phyloP scores from a whole-genome alignment of 2,329 filamentous ascomycete species.

The Colletotrichum sp. region DNA sequence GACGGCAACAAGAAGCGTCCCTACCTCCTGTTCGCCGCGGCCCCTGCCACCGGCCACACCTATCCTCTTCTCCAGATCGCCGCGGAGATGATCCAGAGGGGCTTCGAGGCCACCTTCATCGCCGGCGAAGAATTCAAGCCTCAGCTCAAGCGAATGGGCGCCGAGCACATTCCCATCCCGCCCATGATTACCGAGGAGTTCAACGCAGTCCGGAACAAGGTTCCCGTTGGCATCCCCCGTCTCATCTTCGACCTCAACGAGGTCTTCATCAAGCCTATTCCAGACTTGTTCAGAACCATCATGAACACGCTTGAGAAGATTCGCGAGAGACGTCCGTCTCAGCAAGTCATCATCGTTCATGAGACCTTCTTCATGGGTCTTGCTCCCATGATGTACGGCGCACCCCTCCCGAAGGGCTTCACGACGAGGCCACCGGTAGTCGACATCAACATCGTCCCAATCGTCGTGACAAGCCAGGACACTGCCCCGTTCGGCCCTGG shows the following conservation, averaged over 20 bases:
- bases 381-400: constrained; percentile 41
- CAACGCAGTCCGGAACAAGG: constrained; percentile 15
- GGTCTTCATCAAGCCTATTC: constrained; percentile 37
- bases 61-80: constrained; percentile 37
- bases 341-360: constrained; percentile 47
- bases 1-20: constrained; percentile 25
- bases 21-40: constrained; percentile 32
- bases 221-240: constrained; percentile 28
- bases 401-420: constrained; percentile 42
- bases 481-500: constrained; percentile 42
- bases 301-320: constrained; percentile 39
- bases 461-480: constrained; percentile 41
- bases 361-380: constrained; percentile 44
- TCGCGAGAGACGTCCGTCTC: constrained; percentile 32
- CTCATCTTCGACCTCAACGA: constrained; percentile 38
- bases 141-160: constrained; percentile 40
- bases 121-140: constrained; percentile 39
- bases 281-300: constrained; percentile 34
- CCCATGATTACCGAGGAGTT: constrained; percentile 21
- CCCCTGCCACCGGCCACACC: constrained; percentile 35
- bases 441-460: constrained; percentile 42
- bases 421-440: constrained; percentile 38
- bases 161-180: constrained; percentile 33
- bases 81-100: constrained; percentile 38
- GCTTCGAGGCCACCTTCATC: constrained; percentile 48